phyloP scores from a whole-genome alignment of 1,139 yeast genomes.

The Candida smagusa region DNA sequence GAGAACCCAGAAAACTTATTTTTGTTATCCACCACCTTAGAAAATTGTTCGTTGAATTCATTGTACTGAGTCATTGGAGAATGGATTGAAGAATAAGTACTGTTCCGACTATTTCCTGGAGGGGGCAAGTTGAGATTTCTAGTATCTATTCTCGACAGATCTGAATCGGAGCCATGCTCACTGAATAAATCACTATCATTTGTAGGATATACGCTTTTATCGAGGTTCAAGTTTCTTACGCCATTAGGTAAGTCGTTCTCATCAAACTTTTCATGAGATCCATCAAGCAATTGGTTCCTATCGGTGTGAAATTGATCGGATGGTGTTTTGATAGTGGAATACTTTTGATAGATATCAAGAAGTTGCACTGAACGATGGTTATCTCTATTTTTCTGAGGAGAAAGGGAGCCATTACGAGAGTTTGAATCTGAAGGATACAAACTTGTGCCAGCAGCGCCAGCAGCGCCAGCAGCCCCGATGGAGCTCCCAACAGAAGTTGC shows the following conservation, averaged over 20 bases:
- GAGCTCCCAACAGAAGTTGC: background rate
- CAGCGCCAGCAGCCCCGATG: conserved; percentile 3
- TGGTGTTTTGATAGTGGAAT: conserved; percentile 40
- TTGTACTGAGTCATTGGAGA: conserved; percentile 54
- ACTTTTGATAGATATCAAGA: conserved; percentile 46
- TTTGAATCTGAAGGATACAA: background rate
- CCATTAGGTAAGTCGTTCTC: conserved; percentile 36
- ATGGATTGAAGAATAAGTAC: conserved; percentile 41
- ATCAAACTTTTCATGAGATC: conserved; percentile 32
- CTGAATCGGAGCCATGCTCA: conserved; percentile 26
- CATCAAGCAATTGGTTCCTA: conserved; percentile 32
- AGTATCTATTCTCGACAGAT: conserved; percentile 24
- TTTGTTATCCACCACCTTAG: conserved; percentile 17
- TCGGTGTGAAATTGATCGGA: conserved; percentile 36
- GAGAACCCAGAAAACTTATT: conserved; percentile 12
- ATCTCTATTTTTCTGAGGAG: conserved; percentile 4
- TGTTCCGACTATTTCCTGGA: conserved; percentile 28
- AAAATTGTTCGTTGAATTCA: conserved; percentile 49
- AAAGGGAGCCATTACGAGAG: background rate
- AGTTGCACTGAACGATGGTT: conserved; percentile 38
- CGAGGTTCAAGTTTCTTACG: conserved; percentile 27
- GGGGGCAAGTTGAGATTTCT: conserved; percentile 28
- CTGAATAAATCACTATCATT: conserved; percentile 39
- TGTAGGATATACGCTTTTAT: conserved; percentile 31
- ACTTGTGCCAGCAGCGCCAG: conserved; percentile 1